Conservation (phyloP, 148 eudicot genomes). For the Heliamphora exappendiculata region DNA sequence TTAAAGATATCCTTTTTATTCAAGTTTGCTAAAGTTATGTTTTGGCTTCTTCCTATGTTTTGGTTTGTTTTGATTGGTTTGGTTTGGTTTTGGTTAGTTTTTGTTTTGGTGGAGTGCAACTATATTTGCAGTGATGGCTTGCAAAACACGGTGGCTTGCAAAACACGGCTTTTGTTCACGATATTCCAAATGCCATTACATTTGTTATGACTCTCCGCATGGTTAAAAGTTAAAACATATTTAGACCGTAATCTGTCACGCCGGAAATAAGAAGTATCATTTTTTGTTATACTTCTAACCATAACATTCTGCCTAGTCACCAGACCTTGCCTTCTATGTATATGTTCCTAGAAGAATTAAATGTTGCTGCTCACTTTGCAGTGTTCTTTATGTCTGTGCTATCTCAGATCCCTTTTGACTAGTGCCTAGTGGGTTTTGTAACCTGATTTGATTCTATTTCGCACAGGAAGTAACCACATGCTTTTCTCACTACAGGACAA, state of each 20-base stretch:
- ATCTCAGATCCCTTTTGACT: background rate
- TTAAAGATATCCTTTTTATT: conserved; percentile 81
- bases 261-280: background rate
- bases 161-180: background rate
- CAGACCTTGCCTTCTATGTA: no score
- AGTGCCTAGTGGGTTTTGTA: no score
- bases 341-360: background rate
- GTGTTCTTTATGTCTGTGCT: background rate
- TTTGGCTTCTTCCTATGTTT: background rate
- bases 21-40: background rate
- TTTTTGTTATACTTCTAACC: background rate
- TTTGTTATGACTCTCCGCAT: background rate
- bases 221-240: background rate
- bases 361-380: background rate
- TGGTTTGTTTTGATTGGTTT: background rate
- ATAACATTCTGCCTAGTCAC: background rate
- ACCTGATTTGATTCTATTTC: no score
- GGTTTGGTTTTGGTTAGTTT: background rate
- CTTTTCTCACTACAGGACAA: background rate
- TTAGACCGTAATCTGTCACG: background rate
- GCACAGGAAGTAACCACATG: background rate
- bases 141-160: background rate
- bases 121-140: background rate
- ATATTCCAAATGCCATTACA: background rate
- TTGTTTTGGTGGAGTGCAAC: background rate